These are phyloP conservation scores for Mycena venus DNA, from an alignment of 768 basidiomycete species.

Conservation along the genomic window DNA sequence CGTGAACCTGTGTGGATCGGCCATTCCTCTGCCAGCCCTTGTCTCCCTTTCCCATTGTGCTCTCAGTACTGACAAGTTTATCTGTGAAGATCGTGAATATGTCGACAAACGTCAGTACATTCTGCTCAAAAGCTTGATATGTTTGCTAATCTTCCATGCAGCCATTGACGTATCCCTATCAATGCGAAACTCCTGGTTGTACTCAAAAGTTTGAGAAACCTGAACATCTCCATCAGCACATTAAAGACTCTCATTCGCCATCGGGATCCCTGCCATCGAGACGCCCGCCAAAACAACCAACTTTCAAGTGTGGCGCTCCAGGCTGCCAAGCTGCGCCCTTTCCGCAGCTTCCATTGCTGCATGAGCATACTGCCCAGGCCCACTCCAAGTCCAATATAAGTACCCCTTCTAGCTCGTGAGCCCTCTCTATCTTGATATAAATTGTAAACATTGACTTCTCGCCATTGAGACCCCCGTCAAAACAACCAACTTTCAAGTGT, in stretches of 20 bases:
- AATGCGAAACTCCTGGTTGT: slow-evolving; percentile 12
- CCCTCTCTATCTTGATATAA: too few species aligned
- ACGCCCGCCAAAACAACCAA: background rate
- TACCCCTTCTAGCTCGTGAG: background rate
- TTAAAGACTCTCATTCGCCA: slow-evolving; percentile 8
- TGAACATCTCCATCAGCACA: slow-evolving; percentile 14
- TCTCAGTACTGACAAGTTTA: slow-evolving; percentile 10
- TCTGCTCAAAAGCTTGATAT: slow-evolving; percentile 7
- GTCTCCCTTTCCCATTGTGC: slow-evolving; percentile 13
- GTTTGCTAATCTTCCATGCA: slow-evolving; percentile 19
- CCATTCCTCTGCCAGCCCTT: slow-evolving; percentile 2
- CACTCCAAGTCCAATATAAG: background rate
- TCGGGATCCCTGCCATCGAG: background rate
- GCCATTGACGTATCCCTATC: slow-evolving; percentile 12
- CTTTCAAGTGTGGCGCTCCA: background rate
- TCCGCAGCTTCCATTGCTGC: background rate
- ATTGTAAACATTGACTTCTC: too few species aligned
- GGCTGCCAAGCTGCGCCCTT: background rate
- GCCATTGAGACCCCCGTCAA: too few species aligned
- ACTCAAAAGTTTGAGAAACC: slow-evolving; percentile 5
- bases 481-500: too few species aligned
- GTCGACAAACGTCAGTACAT: background rate
- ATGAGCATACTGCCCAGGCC: slow-evolving; percentile 2
- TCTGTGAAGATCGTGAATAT: slow-evolving; percentile 3
- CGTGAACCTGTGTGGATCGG: too few species aligned